Conservation (phyloP, 306 rosid species). For the Fragaria ananassa region DNA sequence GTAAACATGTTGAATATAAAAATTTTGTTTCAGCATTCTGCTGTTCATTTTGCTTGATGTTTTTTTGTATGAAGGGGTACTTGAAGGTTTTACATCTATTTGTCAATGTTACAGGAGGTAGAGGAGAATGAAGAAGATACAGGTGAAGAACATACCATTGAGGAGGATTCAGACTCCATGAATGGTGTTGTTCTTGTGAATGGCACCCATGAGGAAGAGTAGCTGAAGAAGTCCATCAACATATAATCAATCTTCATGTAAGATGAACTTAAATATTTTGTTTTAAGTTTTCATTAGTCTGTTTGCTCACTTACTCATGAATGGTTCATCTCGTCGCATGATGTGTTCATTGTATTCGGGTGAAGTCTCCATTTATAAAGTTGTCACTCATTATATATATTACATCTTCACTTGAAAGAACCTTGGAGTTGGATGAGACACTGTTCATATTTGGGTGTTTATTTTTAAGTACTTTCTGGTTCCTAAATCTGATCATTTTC, state of each 20-base stretch:
- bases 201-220: slow-evolving; percentile 40
- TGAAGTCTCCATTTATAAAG: too few relatives aligned
- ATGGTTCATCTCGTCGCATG: not conserved
- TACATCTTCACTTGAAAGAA: not conserved
- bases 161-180: slow-evolving; percentile 43
- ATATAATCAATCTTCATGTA: slow-evolving; percentile 29
- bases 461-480: not conserved
- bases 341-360: not conserved
- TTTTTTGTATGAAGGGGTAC: slow-evolving; percentile 1
- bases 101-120: slow-evolving; percentile 22
- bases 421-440: not conserved
- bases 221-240: slow-evolving; percentile 28
- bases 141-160: slow-evolving; percentile 30
- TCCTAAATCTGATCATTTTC: not conserved
- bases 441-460: too few relatives aligned
- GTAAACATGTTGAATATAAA: not conserved
- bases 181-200: slow-evolving; percentile 38
- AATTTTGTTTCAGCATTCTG: not conserved
- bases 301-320: not conserved
- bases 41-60: not conserved
- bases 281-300: slow-evolving; percentile 1
- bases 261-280: slow-evolving; percentile 6
- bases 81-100: not conserved
- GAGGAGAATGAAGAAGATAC: slow-evolving; percentile 30
- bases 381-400: not conserved